Evolutionary conservation across 805 yeast genomes (phyloP), one percentile per base, ranked within the genome.

Genomic region (Candida ortonii): DNA sequence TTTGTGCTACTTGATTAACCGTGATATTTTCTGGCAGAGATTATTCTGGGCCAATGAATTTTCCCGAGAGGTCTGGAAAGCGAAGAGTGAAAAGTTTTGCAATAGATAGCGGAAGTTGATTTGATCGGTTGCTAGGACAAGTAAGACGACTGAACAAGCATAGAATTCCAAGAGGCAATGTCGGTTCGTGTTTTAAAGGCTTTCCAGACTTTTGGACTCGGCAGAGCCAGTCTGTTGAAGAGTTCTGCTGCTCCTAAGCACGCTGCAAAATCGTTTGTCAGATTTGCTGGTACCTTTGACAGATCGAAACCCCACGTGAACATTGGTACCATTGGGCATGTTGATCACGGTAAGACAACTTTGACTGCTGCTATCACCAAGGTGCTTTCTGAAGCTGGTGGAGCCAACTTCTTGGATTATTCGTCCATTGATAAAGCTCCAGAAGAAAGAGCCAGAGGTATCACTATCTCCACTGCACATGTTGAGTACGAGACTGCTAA

Each of bases 381-480:
- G 73, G 89, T 86, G 41, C 74, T 90, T 46, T 73, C 97, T 33
- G 78, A 73, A 53, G 73, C 74, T 55, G 97, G 96, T 58, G 95
- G 94, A 62, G 97, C 97, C 48, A 72, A 70, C 55, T 90, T 93
- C 76, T 73, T 88, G 70, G 97, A 93, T 65, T 93, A 93, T 63
- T 74, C 85, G 34, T 64, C 96, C 44, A 93, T 90, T 56, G 97
- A 90, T 70, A 84, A 85, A 68, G 97, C 97, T 29, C 97, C 97
- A 49, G 97, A 90, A 72, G 97, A 93, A 75, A 84, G 96, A 72
- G 97, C 95, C 39, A 87, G 98, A 76, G 98, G 98, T 79, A 90
- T 90, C 67, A 90, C 98, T 47, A 90, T 90, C 61, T 86, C 96
- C 39, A 83, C 96, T 50, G 97, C 97, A 37, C 97, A 90, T 64